Evolutionary conservation across 2,329 filamentous ascomycete species (phyloP).

Genomic region (Pseudogymnoascus sp.): DNA sequence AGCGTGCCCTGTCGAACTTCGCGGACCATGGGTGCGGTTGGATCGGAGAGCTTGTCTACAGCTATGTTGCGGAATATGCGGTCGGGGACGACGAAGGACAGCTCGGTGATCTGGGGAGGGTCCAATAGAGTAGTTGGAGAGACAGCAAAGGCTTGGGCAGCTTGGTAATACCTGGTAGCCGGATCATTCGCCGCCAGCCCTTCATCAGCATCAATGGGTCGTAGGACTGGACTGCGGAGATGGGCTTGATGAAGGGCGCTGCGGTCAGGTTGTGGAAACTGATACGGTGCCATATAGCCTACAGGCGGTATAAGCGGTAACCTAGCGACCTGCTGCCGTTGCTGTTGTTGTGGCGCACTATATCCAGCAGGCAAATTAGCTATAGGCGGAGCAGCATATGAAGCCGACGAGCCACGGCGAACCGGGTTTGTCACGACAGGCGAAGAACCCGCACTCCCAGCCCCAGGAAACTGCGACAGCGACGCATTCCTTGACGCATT

Average conservation of each 20-base stretch:
- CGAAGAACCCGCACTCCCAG: neutral
- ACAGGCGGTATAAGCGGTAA: neutral
- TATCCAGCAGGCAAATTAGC: neutral
- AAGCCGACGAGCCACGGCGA: neutral
- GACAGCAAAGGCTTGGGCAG: conserved; percentile 43
- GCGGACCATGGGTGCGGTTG: conserved; percentile 24
- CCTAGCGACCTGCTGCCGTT: neutral
- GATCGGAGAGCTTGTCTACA: conserved; percentile 17
- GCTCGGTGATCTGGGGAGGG: conserved; percentile 27
- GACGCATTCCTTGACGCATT: neutral
- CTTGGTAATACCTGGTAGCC: conserved; percentile 41
- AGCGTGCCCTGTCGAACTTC: conserved; percentile 42
- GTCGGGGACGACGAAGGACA: conserved; percentile 28
- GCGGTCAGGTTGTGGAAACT: conserved; percentile 36
- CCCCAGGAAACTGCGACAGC: neutral
- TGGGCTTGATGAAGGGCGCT: conserved; percentile 51
- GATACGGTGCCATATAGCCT: neutral
- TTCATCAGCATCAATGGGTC: conserved; percentile 14
- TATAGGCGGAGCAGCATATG: neutral
- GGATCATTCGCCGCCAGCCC: conserved; percentile 21
- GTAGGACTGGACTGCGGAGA: conserved; percentile 43
- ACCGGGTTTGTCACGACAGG: neutral
- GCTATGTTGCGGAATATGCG: conserved; percentile 19
- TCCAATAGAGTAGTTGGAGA: conserved; percentile 32
- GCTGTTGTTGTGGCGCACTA: neutral